Evolutionary conservation across 306 rosid species (phyloP).

Genomic region (Medicago truncatula): MtrunA17r5.0-ANR NC_053049.1:26786501-26787000

Average conservation of each 20-base stretch:
- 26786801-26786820: constrained; percentile 36
- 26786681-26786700: constrained; percentile 22
- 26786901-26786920: constrained; percentile 36
- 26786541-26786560: neutral
- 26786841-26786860: constrained; percentile 26
- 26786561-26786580: neutral
- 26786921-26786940: neutral
- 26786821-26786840: constrained; percentile 49
- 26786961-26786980: neutral
- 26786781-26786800: constrained; percentile 73
- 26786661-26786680: constrained; percentile 59
- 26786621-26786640: constrained; percentile 67
- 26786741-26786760: constrained; percentile 51
- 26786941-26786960: neutral
- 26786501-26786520: neutral
- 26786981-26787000: neutral
- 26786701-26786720: constrained; percentile 24
- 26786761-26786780: constrained; percentile 75
- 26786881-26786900: constrained; percentile 58
- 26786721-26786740: constrained; percentile 37
- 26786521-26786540: neutral
- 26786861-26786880: constrained; percentile 47
- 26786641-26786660: constrained; percentile 73
- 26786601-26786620: constrained; percentile 71
- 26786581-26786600: constrained; percentile 40